Percentiles rank a stretch among this genome's conserved stretches.
Conservation (phyloP, 169 alveolate species). For the Plasmodium gallinaceum region DNA sequence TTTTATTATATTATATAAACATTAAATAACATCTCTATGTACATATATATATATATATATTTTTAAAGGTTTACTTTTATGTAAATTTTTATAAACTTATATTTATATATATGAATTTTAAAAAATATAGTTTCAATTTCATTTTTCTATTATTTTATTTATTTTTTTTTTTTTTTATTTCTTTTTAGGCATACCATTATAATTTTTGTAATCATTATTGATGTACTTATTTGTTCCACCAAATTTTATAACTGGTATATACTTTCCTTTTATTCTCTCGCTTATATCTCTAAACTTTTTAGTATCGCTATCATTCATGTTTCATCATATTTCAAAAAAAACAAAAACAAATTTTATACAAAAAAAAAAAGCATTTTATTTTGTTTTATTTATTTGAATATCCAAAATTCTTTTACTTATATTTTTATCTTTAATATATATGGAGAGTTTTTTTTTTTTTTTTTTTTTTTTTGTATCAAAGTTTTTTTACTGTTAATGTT, state of each 20-base stretch:
- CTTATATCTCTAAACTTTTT: slow-evolving; percentile 58
- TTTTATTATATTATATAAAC: too few species aligned
- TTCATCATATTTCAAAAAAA: slow-evolving; percentile 53
- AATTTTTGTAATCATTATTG: slow-evolving; percentile 57
- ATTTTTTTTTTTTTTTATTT: not conserved
- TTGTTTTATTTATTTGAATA: not conserved
- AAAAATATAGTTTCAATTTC: too few species aligned
- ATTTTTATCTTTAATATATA: too few species aligned
- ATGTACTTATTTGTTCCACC: slow-evolving; percentile 74
- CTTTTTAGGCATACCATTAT: slow-evolving; percentile 31
- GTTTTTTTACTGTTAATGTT: too few species aligned
- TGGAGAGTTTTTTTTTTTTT: too few species aligned
- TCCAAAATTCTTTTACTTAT: not conserved
- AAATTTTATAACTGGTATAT: slow-evolving; percentile 68
- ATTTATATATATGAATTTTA: too few species aligned
- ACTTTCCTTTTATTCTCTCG: slow-evolving; percentile 54
- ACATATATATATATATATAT: slow-evolving; percentile 8
- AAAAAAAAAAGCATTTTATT: slow-evolving; percentile 15
- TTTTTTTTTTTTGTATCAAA: too few species aligned
- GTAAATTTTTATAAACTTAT: not conserved
- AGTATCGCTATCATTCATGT: slow-evolving; percentile 63
- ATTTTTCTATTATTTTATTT: not conserved
- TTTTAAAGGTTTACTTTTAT: not conserved
- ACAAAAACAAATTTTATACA: not conserved
- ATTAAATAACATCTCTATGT: not conserved